A percentile compares a stretch with the other conserved stretches of the same genome.
Evolutionary conservation across 2,329 filamentous ascomycete species (phyloP).

Genomic region (Beauveria asiatica): DNA sequence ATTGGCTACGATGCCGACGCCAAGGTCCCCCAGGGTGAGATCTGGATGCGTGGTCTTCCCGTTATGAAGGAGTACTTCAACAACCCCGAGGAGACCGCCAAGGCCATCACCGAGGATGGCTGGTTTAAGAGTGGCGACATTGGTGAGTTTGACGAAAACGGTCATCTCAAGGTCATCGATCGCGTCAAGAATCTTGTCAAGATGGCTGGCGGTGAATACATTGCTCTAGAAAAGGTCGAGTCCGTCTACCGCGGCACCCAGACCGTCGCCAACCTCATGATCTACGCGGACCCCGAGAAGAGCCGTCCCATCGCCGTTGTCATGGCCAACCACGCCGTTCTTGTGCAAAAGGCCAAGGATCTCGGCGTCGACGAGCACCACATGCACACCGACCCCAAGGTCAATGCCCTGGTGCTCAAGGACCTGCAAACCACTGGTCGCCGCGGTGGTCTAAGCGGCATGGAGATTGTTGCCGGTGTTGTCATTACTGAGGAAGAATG

Average conservation of each 20-base stretch:
- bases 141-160: slow-evolving; percentile 73
- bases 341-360: slow-evolving; percentile 51
- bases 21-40: slow-evolving; percentile 79
- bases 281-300: slow-evolving; percentile 69
- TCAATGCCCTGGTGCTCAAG: slow-evolving; percentile 54
- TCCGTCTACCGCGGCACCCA: slow-evolving; percentile 74
- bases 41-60: slow-evolving; percentile 73
- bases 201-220: slow-evolving; percentile 91
- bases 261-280: slow-evolving; percentile 79
- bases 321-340: slow-evolving; percentile 54
- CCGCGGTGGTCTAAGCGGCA: slow-evolving; percentile 56
- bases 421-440: slow-evolving; percentile 58
- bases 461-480: slow-evolving; percentile 70
- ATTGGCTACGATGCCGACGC: slow-evolving; percentile 73
- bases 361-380: slow-evolving; percentile 57
- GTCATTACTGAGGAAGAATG: slow-evolving; percentile 80
- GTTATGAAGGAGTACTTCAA: slow-evolving; percentile 75
- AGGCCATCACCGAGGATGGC: slow-evolving; percentile 69
- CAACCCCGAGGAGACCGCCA: slow-evolving; percentile 75
- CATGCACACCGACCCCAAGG: slow-evolving; percentile 58
- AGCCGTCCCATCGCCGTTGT: slow-evolving; percentile 78
- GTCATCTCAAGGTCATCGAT: slow-evolving; percentile 82
- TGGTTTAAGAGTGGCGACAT: slow-evolving; percentile 99
- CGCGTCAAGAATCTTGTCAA: slow-evolving; percentile 98
- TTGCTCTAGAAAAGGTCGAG: slow-evolving; percentile 92